Evolutionary conservation across 75 land plant species (phyloP).

Genomic region (Isoetes taiwanensis): DNA sequence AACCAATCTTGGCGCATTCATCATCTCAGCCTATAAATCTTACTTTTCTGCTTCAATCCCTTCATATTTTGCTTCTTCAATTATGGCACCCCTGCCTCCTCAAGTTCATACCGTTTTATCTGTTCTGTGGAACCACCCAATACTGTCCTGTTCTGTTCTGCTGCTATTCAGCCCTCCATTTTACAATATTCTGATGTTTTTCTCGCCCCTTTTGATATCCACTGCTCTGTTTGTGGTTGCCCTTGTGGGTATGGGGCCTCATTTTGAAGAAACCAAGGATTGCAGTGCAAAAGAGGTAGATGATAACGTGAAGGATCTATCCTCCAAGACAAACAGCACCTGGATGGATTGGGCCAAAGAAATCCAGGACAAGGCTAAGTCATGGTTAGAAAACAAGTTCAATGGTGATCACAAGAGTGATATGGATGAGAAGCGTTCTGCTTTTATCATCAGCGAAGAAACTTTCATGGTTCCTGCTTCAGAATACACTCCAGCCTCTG

Average conservation of each 20-base stretch:
- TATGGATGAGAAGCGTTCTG: slow-evolving; percentile 3
- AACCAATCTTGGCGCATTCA: no score
- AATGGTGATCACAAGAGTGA: slow-evolving; percentile 6
- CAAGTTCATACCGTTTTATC: no score
- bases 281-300: neutral
- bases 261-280: slow-evolving; percentile 5
- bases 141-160: slow-evolving; percentile 8
- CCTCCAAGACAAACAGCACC: neutral
- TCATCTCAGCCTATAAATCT: no score
- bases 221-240: slow-evolving; percentile 20
- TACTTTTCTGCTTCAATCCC: no score
- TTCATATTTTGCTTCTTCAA: no score
- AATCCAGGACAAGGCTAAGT: neutral
- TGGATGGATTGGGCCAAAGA: neutral
- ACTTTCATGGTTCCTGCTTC: slow-evolving; percentile 13
- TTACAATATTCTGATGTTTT: slow-evolving; percentile 10
- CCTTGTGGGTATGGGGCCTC: slow-evolving; percentile 16
- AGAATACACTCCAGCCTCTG: slow-evolving; percentile 10
- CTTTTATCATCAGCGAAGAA: no score
- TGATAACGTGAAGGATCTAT: neutral
- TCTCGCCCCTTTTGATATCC: slow-evolving; percentile 27
- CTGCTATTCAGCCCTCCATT: slow-evolving; percentile 17
- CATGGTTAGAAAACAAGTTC: slow-evolving; percentile 8
- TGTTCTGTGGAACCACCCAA: slow-evolving; percentile 17
- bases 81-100: no score